Evolutionary conservation across 1,139 yeast genomes (phyloP), one percentile per base, ranked within the genome.

Genomic region (Cylindricascospora bacillispora): DNA sequence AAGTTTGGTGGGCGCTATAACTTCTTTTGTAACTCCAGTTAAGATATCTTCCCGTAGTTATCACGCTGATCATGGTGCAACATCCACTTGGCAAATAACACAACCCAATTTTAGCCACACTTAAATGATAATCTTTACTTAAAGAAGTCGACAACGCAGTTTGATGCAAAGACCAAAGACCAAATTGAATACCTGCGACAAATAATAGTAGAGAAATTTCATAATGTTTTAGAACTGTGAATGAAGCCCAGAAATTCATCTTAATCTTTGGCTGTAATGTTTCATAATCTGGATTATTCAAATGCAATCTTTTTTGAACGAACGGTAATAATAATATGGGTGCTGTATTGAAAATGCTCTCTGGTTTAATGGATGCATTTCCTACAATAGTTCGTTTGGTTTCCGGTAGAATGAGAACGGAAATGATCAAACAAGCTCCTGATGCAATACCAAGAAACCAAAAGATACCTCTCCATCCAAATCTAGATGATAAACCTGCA

Each of bases 391-490:
- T 54, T 34, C 92, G 59, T 35, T 69, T 70, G 0, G 93, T 81
- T 45, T 82, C 93, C 1, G 93, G 93, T 7, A 80, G 47, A 0
- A 65, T 29, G 1, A 73, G 14, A 2, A 63, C 46, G 1, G 62
- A 61, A 2, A 60, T 16, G 0, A 60, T 5, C 1, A 65, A 44
- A 6, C 65, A 54, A 1, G 54, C 35, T 1, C 73, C 73, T 12
- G 75, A 65, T 4, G 74, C 67, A 14, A 78, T 71, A 4, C 78
- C 73, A 30, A 79, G 54, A 38, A 80, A 77, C 71, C 82, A 75
- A 45, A 81, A 82, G 14, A 80, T 72, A 0, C 82, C 73, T 35
- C 83, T 62, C 92, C 93, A 81, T 9, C 69, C 65, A 61, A 77
- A 69, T 12, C 64, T 52, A 2, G 68, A 55, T 2, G 74, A 67